phyloP scores from a whole-genome alignment of 2,329 filamentous ascomycete genomes.

The Sporothrix mexicana region DNA sequence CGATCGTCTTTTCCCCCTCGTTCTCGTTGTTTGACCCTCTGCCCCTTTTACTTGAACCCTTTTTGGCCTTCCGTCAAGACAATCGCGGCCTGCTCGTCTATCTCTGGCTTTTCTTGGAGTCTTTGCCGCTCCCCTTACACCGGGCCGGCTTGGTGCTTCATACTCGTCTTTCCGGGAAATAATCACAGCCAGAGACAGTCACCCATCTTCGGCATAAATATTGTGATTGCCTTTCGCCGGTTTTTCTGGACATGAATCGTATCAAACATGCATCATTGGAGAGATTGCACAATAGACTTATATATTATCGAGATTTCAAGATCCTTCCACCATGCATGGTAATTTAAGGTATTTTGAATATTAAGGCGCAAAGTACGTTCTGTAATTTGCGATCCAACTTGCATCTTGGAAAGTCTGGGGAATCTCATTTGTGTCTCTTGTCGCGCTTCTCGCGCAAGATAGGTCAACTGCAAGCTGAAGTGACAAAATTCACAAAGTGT shows the following conservation, averaged over 20 bases:
- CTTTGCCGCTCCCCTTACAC: constrained; percentile 11
- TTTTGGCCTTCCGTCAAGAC: not conserved
- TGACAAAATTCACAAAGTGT: not conserved
- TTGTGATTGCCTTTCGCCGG: constrained; percentile 17
- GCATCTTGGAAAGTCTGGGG: not conserved
- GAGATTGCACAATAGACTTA: not conserved
- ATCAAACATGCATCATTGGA: constrained; percentile 19
- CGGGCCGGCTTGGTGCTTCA: not conserved
- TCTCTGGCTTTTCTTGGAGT: not conserved
- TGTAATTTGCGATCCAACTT: not conserved
- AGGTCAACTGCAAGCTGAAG: not conserved
- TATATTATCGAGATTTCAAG: not conserved
- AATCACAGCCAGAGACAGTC: not conserved
- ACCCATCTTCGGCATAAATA: not conserved
- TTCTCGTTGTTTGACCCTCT: no score
- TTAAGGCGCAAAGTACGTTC: no score
- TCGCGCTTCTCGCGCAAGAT: constrained; percentile 1
- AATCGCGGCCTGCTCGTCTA: not conserved
- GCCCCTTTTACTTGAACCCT: not conserved
- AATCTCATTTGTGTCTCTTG: not conserved
- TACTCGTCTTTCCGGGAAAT: not conserved
- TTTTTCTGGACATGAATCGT: no score
- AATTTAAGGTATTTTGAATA: not conserved
- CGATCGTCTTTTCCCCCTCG: not conserved
- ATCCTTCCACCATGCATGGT: constrained; percentile 2